Percentiles rank a stretch among this genome's conserved stretches.
Evolutionary conservation across 768 basidiomycete genomes (phyloP).

Genomic region (Polyporus arcularius): DNA sequence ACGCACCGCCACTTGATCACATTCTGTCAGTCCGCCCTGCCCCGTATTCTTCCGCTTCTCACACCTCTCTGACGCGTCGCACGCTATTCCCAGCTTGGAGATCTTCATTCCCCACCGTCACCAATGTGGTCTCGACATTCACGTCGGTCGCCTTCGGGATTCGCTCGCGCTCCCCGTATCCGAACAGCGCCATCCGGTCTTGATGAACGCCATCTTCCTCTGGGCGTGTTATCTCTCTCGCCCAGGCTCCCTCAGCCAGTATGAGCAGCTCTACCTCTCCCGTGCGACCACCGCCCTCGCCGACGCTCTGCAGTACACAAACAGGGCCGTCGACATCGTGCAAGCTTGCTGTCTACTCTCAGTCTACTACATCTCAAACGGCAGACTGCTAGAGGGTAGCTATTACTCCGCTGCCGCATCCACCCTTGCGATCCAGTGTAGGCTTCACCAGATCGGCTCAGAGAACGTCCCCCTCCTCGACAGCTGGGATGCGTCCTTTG

Average conservation of each 20-base stretch:
- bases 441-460: conserved; percentile 53
- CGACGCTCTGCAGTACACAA: conserved; percentile 58
- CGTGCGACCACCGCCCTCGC: conserved; percentile 63
- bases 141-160: conserved; percentile 66
- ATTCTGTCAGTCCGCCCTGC: conserved; percentile 55
- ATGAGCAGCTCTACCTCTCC: conserved; percentile 72
- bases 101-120: conserved; percentile 75
- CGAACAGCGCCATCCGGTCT: conserved; percentile 72
- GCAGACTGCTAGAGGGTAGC: conserved; percentile 74
- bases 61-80: conserved; percentile 6
- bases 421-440: conserved; percentile 70
- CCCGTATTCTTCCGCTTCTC: conserved; percentile 5
- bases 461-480: conserved; percentile 32
- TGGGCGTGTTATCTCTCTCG: conserved; percentile 84
- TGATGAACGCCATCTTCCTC: conserved; percentile 80
- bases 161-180: conserved; percentile 52
- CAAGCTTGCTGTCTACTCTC: conserved; percentile 78
- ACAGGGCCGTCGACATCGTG: conserved; percentile 67
- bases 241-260: conserved; percentile 65
- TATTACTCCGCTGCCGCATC: conserved; percentile 78
- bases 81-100: conserved; percentile 52
- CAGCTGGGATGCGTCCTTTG: conserved; percentile 38
- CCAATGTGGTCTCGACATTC: conserved; percentile 71
- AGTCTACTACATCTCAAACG: conserved; percentile 75
- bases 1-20: conserved; percentile 46